phyloP scores from a whole-genome alignment of 495 filamentous ascomycete species.

The Tuber borchii region DNA sequence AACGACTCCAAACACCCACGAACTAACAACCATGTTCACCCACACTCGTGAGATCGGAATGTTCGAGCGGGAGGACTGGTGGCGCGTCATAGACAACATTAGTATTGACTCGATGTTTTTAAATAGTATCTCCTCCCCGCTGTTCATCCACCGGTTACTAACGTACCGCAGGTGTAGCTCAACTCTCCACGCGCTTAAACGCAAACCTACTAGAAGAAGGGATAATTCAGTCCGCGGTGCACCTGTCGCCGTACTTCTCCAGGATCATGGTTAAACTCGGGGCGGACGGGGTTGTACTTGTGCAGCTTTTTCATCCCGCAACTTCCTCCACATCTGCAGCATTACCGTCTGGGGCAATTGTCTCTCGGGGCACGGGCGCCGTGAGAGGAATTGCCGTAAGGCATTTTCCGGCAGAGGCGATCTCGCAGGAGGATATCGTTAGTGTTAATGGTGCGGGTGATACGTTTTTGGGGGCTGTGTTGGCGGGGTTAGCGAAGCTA shows the following conservation, averaged over 20 bases:
- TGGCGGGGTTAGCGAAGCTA: conserved; percentile 51
- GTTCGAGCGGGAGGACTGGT: conserved; percentile 68
- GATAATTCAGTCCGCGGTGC: conserved; percentile 70
- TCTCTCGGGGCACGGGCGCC: conserved; percentile 6
- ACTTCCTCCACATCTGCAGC: conserved; percentile 44
- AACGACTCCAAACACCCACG: conserved; percentile 72
- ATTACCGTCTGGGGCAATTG: not conserved
- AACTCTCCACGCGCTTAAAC: conserved; percentile 56
- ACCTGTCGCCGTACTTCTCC: conserved; percentile 82
- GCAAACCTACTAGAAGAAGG: conserved; percentile 65
- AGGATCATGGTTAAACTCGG: conserved; percentile 81
- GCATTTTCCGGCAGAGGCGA: conserved; percentile 61
- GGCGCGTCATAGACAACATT: conserved; percentile 67
- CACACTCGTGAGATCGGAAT: conserved; percentile 57
- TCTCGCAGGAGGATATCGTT: conserved; percentile 57
- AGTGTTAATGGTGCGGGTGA: conserved; percentile 94
- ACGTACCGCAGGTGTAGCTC: conserved; percentile 35
- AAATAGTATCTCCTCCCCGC: conserved; percentile 15
- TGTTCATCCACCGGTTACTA: not conserved
- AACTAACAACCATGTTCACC: conserved; percentile 63
- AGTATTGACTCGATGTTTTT: conserved; percentile 45
- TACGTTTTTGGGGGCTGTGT: conserved; percentile 75
- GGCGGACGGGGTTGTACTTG: conserved; percentile 67
- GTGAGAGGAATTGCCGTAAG: conserved; percentile 62
- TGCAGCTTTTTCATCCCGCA: conserved; percentile 57